Base-by-base conservation (phyloP, 1,139 yeast species). In the Scheffersomyces quercinus region DNA sequence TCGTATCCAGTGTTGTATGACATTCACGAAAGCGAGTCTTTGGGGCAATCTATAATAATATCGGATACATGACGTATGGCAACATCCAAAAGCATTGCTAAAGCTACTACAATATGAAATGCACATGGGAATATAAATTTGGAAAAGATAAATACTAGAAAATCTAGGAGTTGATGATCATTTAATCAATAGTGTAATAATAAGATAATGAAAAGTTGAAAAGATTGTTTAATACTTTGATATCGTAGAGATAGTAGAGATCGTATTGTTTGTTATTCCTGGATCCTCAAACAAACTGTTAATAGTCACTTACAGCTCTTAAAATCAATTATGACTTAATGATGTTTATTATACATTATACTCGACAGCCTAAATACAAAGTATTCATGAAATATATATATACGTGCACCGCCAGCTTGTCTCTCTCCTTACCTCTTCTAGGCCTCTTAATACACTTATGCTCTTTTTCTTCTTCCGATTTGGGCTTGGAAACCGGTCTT, bases 401-500 rank as follows among this genome's bases (percentile, higher is more conserved):
- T 35, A 41, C 38, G 40, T 31, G 35, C 35, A 31, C 35, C 29
- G n/a, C 29, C 26, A 20, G 26, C 26, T 20, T 20, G 26, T 20
- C 26, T 20, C 26, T 20, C 26, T 20, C 26, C 26, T 20, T 20
- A 20, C 26, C 26, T 20, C 26, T 7, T 20, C 9, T 6, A 7
- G 26, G 9, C 7, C 26, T 20, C 7, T 20, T 20, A 39, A 36
- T 16, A 16, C 15, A 35, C 29, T 47, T 58, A 68, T 53, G 59
- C 62, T 63, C 73, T 83, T 83, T 79, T 83, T 79, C 87, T 83
- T 70, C 83, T 82, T 55, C 89, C 87, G 65, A 86, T 83, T 69
- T 89, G 86, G 55, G 99, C 99, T 77, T 91, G 97, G 96, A 89
- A 93, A 84, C 99, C 99, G 44, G 97, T 88, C 82, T 95, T 93